Evolutionary conservation across 164 flowering plant species (phyloP).

Genomic region (Piper betle): DNA sequence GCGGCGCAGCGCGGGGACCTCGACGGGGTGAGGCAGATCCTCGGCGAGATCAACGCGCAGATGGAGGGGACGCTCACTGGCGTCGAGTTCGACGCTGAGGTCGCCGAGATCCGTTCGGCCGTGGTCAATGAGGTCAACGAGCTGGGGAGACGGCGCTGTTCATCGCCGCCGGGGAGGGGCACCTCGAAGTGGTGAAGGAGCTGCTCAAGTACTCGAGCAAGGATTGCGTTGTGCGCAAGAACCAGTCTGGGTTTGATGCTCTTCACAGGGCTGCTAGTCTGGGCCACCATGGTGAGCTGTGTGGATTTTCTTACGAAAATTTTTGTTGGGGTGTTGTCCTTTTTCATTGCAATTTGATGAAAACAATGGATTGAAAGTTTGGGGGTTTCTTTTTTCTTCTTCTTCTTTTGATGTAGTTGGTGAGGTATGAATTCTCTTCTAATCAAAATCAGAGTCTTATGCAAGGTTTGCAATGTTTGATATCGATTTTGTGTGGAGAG

Average conservation of each 20-base stretch:
- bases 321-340: not conserved
- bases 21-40: slow-evolving; percentile 43
- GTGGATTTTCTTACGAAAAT: not conserved
- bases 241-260: slow-evolving; percentile 45
- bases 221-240: slow-evolving; percentile 38
- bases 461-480: too few species aligned
- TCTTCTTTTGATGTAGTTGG: not conserved
- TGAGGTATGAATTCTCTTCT: too few species aligned
- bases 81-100: slow-evolving; percentile 66
- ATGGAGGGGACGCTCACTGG: slow-evolving; percentile 39
- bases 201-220: slow-evolving; percentile 30
- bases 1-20: slow-evolving; percentile 66
- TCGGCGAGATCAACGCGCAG: slow-evolving; percentile 52
- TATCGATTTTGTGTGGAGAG: too few species aligned
- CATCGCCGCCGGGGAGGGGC: slow-evolving; percentile 37
- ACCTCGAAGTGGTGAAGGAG: slow-evolving; percentile 30
- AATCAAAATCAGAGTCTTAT: too few species aligned
- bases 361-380: not conserved
- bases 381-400: not conserved
- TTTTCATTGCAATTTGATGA: not conserved
- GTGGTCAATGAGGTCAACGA: slow-evolving; percentile 48
- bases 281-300: slow-evolving; percentile 50
- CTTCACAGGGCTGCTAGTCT: slow-evolving; percentile 59
- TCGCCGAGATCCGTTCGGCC: slow-evolving; percentile 39
- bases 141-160: slow-evolving; percentile 37